A percentile compares a stretch with the other conserved stretches of the same genome.
Conservation (phyloP, 352 stramenopile genomes). For the Phytophthora constricta region DNA sequence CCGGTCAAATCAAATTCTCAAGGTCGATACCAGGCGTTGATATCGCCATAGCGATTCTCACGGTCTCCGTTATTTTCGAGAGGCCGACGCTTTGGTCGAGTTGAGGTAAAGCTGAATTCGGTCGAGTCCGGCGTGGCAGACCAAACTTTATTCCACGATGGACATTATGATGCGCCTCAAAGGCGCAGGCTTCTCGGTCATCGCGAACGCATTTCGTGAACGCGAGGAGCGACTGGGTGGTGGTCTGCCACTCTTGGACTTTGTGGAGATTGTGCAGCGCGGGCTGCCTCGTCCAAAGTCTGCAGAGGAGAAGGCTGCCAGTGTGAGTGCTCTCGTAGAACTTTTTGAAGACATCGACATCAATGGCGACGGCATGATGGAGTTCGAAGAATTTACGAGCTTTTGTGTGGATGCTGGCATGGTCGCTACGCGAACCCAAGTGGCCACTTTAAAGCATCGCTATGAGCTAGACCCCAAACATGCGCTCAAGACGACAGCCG, state of each 20-base stretch:
- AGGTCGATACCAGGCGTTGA: no score
- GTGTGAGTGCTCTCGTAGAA: conserved; percentile 69
- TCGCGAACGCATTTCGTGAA: conserved; percentile 79
- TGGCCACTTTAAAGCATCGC: conserved; percentile 64
- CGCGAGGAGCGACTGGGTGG: conserved; percentile 63
- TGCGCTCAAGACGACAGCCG: conserved; percentile 56
- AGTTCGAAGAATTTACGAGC: conserved; percentile 89
- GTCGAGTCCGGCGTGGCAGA: neutral
- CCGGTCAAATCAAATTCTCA: no score
- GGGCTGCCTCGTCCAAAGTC: conserved; percentile 54
- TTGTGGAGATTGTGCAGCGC: conserved; percentile 81
- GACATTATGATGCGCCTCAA: conserved; percentile 88
- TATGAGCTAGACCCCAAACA: conserved; percentile 69
- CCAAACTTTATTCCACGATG: conserved; percentile 60
- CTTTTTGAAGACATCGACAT: conserved; percentile 90
- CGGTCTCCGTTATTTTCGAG: conserved; percentile 6
- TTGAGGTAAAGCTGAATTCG: no score
- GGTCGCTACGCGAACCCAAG: conserved; percentile 63
- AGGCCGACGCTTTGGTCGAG: neutral
- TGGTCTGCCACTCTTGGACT: conserved; percentile 72
- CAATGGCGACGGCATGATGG: conserved; percentile 85
- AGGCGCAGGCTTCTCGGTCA: conserved; percentile 73
- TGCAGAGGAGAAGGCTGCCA: conserved; percentile 54
- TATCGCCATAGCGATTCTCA: neutral
- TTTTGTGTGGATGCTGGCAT: conserved; percentile 90